Base-by-base conservation (phyloP, 73 alveolate species). In the Symbiodinium natans region DNA sequence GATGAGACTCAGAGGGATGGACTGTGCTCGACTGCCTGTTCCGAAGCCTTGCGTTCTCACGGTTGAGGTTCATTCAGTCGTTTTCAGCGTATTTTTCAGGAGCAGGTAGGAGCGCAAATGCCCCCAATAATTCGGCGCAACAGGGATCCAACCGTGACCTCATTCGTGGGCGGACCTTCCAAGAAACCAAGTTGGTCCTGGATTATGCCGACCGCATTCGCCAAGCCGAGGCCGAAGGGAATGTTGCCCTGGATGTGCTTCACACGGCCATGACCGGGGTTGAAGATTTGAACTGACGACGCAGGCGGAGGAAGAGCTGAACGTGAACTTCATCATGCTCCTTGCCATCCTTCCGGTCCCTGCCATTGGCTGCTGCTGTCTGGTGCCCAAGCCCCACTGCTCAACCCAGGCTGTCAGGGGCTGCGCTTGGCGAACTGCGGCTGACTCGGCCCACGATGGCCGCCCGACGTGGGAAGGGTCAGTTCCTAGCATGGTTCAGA, bases 221-320 rank as follows among this genome's bases (percentile, higher is more conserved):
- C 15, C 36, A 31, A 63, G 80, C 80, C 31, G 80, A 63, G 80
- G 80, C 80, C 17, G 36, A 17, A 29, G 5, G 80, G 1, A 23
- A 63, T 27, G 39, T 1, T 0, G 2, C 1, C 10, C 9, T 27
- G 40, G 80, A n/a, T n/a, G n/a, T n/a, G n/a, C n/a, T n/a, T n/a
- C n/a, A n/a, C n/a, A n/a, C n/a, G n/a, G n/a, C n/a, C n/a, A n/a
- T n/a, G n/a, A n/a, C n/a, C n/a, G n/a, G n/a, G n/a, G n/a, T n/a
- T n/a, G n/a, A n/a, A n/a, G n/a, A n/a, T n/a, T n/a, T n/a, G n/a
- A n/a, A n/a, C n/a, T n/a, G n/a, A n/a, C n/a, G n/a, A n/a, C n/a
- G n/a, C n/a, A 63, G 80, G 80, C 80, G 17, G 80, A 63, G 80
- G 80, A 63, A n/a, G 80, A 63, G 27, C 27, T 63, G 80, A 63